Evolutionary conservation across 257 asterid genomes (phyloP), one percentile per base, ranked within the genome.

Genomic region (Ehretia macrophylla): DNA sequence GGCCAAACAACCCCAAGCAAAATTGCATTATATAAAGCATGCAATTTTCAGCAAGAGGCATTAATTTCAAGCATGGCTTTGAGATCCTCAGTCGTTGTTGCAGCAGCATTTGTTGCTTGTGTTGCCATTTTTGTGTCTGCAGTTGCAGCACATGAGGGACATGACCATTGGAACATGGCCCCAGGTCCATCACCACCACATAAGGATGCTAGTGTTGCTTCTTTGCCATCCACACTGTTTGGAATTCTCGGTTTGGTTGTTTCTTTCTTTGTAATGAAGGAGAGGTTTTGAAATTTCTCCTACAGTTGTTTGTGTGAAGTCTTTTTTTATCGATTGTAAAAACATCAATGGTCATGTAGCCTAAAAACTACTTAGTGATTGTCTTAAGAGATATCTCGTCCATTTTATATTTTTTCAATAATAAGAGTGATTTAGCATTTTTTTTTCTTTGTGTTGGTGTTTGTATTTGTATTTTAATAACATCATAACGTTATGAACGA

Each of bases 201-300:
- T 14, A 8, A 8, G 22, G 18, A 16, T 11, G 18, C 14, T 17
- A 68, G 64, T 21, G 71, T 71, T 50, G 18, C 14, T 50, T 56
- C 77, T 19, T 55, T 63, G 2, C 76, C 83, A 4, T 63, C 86
- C 0, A 45, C 60, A 22, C 51, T 51, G 51, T 64, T 69, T 0
- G 81, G 75, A 17, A 1, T 77, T 53, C 16, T 42, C 49, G 72
- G 69, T 16, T 14, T 80, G 65, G 56, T 57, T 55, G 68, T 70
- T 53, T 74, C 83, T 14, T 65, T 77, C 63, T 55, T 64, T 44
- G 66, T 68, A 17, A 32, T 74, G 5, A 71, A 58, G 10, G 75
- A 57, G 59, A 70, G 66, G 69, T 38, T 68, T 65, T 79, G 81
- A 83, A 55, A 38, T 55, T 50, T 9, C 19, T 56, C n/a, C n/a